A percentile compares a stretch with the other conserved stretches of the same genome.
Conservation (phyloP, 495 filamentous ascomycete genomes). For the Amphirosellinia nigrospora region DNA sequence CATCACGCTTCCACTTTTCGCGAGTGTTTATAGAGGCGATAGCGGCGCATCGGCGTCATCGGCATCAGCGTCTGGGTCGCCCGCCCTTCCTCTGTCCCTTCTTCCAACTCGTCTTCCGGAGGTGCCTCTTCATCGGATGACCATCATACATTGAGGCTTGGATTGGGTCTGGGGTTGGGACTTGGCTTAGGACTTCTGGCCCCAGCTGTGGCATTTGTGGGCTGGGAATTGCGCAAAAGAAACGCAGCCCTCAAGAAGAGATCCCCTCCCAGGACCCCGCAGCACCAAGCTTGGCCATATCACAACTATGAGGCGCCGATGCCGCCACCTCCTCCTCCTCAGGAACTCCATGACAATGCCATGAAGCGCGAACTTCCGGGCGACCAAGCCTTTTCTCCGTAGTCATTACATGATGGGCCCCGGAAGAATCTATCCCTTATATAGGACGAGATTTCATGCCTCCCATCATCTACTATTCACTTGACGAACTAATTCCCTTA, state of each 20-base stretch:
- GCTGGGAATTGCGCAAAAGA: conserved; percentile 13
- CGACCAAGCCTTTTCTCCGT: neutral
- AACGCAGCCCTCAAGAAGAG: neutral
- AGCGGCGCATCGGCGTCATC: neutral
- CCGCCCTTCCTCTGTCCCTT: neutral
- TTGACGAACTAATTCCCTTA: neutral
- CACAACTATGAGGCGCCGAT: neutral
- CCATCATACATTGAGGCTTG: neutral
- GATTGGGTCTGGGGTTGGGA: neutral
- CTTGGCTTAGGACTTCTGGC: neutral
- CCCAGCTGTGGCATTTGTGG: conserved; percentile 3
- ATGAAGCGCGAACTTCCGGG: neutral
- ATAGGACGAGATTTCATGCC: neutral
- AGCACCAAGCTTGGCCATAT: neutral
- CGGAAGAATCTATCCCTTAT: neutral
- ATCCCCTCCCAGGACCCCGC: neutral
- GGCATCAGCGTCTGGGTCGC: neutral
- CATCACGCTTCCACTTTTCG: conserved; percentile 19
- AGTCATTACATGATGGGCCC: neutral
- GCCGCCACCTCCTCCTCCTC: neutral
- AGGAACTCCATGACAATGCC: neutral
- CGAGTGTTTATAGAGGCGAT: conserved; percentile 17
- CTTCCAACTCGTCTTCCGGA: conserved; percentile 39
- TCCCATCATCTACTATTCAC: neutral
- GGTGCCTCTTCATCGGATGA: conserved; percentile 30